A percentile compares a stretch with the other conserved stretches of the same genome.
Conservation (phyloP, 208 protist species). For the Leishmania tarentolae region DNA sequence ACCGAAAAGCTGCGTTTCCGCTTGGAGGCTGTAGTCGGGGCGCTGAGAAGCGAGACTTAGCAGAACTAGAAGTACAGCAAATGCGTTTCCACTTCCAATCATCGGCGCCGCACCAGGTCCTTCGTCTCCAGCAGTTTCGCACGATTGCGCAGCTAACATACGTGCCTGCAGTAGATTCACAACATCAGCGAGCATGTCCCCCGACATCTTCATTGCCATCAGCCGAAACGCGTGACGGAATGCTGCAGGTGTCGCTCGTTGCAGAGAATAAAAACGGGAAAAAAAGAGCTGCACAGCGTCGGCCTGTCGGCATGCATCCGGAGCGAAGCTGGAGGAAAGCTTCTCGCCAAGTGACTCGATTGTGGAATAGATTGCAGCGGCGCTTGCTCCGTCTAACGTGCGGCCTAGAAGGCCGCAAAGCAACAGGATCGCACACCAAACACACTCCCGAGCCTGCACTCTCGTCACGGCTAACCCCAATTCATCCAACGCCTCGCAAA, state of each 20-base stretch:
- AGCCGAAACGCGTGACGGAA: slow-evolving; percentile 23
- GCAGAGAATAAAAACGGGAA: slow-evolving; percentile 28
- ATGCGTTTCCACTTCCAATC: neutral
- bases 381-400: slow-evolving; percentile 15
- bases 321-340: slow-evolving; percentile 5
- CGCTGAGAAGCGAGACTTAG: slow-evolving; percentile 11
- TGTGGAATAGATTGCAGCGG: slow-evolving; percentile 15
- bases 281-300: slow-evolving; percentile 25
- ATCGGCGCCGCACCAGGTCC: neutral
- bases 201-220: slow-evolving; percentile 5
- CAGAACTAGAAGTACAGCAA: slow-evolving; percentile 19
- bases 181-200: slow-evolving; percentile 11
- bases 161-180: slow-evolving; percentile 16
- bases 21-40: slow-evolving; percentile 9
- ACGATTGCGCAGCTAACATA: neutral
- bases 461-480: slow-evolving; percentile 20
- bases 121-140: neutral
- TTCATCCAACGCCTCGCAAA: slow-evolving; percentile 24
- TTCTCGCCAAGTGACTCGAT: slow-evolving; percentile 22
- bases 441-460: slow-evolving; percentile 22
- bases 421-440: slow-evolving; percentile 29
- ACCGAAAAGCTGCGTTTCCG: slow-evolving; percentile 3
- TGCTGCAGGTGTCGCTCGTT: slow-evolving; percentile 14
- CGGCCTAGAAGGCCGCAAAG: slow-evolving; percentile 23
- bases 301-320: slow-evolving; percentile 7